phyloP scores from a whole-genome alignment of 371 early-diverging fungal species.

The Parasitella parasitica region DNA sequence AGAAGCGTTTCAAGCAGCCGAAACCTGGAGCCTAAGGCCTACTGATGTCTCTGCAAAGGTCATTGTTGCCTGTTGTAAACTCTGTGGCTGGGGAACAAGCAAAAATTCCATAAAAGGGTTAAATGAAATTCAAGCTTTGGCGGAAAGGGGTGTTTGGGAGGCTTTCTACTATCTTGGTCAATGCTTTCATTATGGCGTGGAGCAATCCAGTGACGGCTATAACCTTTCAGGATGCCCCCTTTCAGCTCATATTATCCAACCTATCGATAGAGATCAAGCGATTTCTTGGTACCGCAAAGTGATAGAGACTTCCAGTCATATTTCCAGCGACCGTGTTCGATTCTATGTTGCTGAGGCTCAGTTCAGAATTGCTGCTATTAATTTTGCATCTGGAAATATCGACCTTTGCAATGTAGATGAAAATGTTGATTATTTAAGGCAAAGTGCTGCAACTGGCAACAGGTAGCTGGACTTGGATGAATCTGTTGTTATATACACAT shows the following conservation, averaged over 20 bases:
- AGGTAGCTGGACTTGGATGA: too few species aligned
- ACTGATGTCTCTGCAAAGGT: slow-evolving; percentile 32
- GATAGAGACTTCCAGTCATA: slow-evolving; percentile 25
- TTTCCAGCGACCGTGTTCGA: slow-evolving; percentile 2
- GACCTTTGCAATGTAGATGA: slow-evolving; percentile 59
- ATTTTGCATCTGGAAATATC: slow-evolving; percentile 7
- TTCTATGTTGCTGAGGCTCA: slow-evolving; percentile 46
- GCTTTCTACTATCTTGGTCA: slow-evolving; percentile 42
- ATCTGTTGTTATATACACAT: too few species aligned
- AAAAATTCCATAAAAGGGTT: slow-evolving; percentile 32
- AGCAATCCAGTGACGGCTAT: slow-evolving; percentile 1
- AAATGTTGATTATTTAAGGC: slow-evolving; percentile 10
- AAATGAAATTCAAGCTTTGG: slow-evolving; percentile 25
- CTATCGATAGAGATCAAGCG: slow-evolving; percentile 53
- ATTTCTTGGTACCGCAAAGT: slow-evolving; percentile 64
- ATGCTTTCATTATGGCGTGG: slow-evolving; percentile 40
- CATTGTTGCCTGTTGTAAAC: slow-evolving; percentile 40
- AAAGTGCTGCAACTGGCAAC: slow-evolving; percentile 18
- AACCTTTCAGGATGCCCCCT: background rate
- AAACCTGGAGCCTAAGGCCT: slow-evolving; percentile 29
- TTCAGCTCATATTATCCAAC: slow-evolving; percentile 13
- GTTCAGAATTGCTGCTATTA: slow-evolving; percentile 50
- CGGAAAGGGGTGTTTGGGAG: slow-evolving; percentile 34
- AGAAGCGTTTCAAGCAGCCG: slow-evolving; percentile 32
- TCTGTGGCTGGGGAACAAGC: slow-evolving; percentile 46